Conservation (phyloP, 1,284 basidiomycete genomes). For the Cystobasidium slooffiae region DNA sequence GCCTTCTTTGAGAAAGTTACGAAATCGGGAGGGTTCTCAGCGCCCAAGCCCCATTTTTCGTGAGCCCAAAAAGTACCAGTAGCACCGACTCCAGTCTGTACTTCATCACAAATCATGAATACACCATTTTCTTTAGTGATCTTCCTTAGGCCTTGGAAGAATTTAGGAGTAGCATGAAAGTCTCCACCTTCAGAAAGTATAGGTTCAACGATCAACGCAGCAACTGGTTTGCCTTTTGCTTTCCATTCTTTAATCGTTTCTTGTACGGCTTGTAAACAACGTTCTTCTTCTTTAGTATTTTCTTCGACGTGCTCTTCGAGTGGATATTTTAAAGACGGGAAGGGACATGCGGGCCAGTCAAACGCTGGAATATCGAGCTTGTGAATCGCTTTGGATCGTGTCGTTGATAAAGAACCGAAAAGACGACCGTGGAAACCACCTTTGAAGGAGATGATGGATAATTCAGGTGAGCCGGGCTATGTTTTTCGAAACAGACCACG, state of each 20-base stretch:
- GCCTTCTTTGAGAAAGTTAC: conserved; percentile 64
- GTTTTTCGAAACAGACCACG: not conserved
- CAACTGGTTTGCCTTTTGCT: conserved; percentile 59
- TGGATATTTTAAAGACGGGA: conserved; percentile 63
- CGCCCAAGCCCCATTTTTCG: conserved; percentile 62
- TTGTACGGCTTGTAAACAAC: conserved; percentile 57
- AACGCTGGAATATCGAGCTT: conserved; percentile 64
- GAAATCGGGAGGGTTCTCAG: conserved; percentile 60
- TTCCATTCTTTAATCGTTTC: conserved; percentile 57
- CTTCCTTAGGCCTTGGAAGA: conserved; percentile 61
- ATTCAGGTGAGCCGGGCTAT: conserved; percentile 61
- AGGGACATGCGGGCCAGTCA: conserved; percentile 63
- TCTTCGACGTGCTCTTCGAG: conserved; percentile 58
- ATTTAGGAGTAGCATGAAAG: conserved; percentile 62
- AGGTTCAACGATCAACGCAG: conserved; percentile 64
- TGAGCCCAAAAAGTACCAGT: conserved; percentile 66
- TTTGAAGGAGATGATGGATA: conserved; percentile 62
- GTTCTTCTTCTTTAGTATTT: conserved; percentile 59
- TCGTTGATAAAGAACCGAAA: conserved; percentile 62
- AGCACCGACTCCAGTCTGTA: conserved; percentile 63
- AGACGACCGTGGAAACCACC: conserved; percentile 62
- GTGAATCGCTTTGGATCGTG: conserved; percentile 58
- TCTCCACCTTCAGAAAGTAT: conserved; percentile 62
- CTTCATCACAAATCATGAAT: conserved; percentile 63
- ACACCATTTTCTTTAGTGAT: conserved; percentile 61